phyloP scores from a whole-genome alignment of 495 filamentous ascomycete species.

The Neurospora sp. region DNA sequence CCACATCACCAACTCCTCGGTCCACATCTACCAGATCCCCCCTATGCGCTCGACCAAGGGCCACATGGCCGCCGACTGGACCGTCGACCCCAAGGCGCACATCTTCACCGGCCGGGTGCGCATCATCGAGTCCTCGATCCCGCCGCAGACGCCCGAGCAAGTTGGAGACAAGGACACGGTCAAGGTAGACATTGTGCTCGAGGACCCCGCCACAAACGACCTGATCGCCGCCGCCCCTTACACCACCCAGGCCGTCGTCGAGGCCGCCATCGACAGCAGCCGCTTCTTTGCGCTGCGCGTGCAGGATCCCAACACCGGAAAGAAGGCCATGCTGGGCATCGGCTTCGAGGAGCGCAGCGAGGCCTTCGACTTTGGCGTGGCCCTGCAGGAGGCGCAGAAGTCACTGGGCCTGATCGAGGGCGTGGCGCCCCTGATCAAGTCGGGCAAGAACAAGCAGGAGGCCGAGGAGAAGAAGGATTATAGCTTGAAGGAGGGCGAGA shows the following conservation, averaged over 20 bases:
- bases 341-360: constrained; percentile 78
- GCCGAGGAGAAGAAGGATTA: constrained; percentile 56
- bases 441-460: constrained; percentile 12
- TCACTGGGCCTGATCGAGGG: constrained; percentile 35
- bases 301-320: constrained; percentile 51
- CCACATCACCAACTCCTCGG: constrained; percentile 49
- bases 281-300: constrained; percentile 78
- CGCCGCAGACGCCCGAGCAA: constrained; percentile 5
- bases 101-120: constrained; percentile 78
- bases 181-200: constrained; percentile 62
- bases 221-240: constrained; percentile 78
- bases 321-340: constrained; percentile 68
- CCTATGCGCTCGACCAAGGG: constrained; percentile 59
- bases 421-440: constrained; percentile 15
- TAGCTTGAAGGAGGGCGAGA: constrained; percentile 75
- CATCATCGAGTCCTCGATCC: constrained; percentile 58
- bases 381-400: constrained; percentile 61
- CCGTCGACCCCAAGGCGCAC: constrained; percentile 52
- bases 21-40: constrained; percentile 76
- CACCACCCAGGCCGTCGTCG: constrained; percentile 44
- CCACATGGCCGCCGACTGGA: constrained; percentile 67
- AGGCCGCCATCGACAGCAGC: constrained; percentile 61
- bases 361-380: constrained; percentile 73
- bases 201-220: constrained; percentile 56
- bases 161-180: constrained; percentile 37